A percentile compares a stretch with the other conserved stretches of the same genome.
Evolutionary conservation across 352 stramenopile species (phyloP).

Genomic region (Blastocystis sp.): DNA sequence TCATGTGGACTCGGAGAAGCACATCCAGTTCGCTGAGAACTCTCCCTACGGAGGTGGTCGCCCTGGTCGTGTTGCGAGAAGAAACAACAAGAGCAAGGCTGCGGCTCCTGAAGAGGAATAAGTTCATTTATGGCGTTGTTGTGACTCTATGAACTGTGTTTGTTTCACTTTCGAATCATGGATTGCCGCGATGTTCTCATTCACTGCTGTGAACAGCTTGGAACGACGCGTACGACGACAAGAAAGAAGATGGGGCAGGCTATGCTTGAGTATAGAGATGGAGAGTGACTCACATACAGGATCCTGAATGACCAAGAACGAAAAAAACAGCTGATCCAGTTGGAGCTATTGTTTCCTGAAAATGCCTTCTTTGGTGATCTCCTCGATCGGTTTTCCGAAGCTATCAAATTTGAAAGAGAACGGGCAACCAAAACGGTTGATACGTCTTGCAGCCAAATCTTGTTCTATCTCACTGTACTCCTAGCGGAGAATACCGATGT

Average conservation of each 20-base stretch:
- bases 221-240: not conserved
- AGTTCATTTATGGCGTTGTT: not conserved
- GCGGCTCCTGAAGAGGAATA: no score
- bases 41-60: not conserved
- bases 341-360: conserved; percentile 19
- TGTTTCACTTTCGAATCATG: not conserved
- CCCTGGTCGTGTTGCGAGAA: not conserved
- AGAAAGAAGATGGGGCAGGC: not conserved
- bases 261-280: not conserved
- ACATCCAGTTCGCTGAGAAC: conserved; percentile 7
- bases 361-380: conserved; percentile 21
- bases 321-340: conserved; percentile 19
- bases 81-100: not conserved
- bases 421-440: not conserved
- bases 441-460: not conserved
- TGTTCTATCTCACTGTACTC: conserved; percentile 30
- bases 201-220: conserved; percentile 27
- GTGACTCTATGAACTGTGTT: not conserved
- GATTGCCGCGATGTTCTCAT: conserved; percentile 24
- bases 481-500: conserved; percentile 7
- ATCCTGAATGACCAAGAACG: conserved; percentile 49
- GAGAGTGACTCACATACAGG: not conserved
- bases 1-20: not conserved
- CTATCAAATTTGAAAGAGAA: not conserved
- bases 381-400: not conserved